phyloP scores from a whole-genome alignment of 2,329 filamentous ascomycete species.

The Aureobasidium sp. region DNA sequence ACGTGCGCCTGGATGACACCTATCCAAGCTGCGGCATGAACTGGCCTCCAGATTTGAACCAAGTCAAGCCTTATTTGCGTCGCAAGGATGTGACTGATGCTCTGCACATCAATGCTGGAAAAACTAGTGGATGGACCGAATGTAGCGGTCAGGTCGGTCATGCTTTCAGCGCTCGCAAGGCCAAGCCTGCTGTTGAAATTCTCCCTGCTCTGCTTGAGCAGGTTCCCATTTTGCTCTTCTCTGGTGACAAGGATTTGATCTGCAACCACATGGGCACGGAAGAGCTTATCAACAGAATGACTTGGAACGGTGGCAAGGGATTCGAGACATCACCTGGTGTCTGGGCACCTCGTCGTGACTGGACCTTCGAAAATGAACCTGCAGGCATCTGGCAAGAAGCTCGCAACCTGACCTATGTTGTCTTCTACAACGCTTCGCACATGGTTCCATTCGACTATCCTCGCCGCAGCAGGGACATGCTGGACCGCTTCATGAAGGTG shows the following conservation, averaged over 20 bases:
- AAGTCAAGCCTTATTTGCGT: conserved; percentile 77
- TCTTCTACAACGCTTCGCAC: conserved; percentile 92
- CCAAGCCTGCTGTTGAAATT: conserved; percentile 64
- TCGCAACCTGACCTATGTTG: conserved; percentile 88
- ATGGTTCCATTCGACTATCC: conserved; percentile 97
- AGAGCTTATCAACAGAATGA: conserved; percentile 78
- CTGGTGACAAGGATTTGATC: conserved; percentile 86
- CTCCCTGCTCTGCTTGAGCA: conserved; percentile 72
- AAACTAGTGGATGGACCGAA: conserved; percentile 84
- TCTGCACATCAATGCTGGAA: conserved; percentile 73
- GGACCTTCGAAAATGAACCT: conserved; percentile 82
- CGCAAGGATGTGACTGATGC: conserved; percentile 70
- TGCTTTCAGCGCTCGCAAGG: conserved; percentile 64
- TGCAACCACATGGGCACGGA: conserved; percentile 97
- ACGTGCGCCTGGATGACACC: conserved; percentile 74
- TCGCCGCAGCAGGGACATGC: conserved; percentile 84
- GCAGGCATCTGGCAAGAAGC: conserved; percentile 93
- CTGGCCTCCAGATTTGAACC: conserved; percentile 82
- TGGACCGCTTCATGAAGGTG: conserved; percentile 91
- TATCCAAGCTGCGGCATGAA: conserved; percentile 91
- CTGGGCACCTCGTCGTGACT: conserved; percentile 85
- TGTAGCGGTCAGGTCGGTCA: conserved; percentile 73
- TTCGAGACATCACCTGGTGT: conserved; percentile 83
- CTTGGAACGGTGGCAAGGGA: conserved; percentile 85
- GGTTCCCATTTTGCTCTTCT: conserved; percentile 79